A percentile compares a stretch with the other conserved stretches of the same genome.
Evolutionary conservation across 2,329 filamentous ascomycete species (phyloP).

Genomic region (Fusarium vanettenii): DNA sequence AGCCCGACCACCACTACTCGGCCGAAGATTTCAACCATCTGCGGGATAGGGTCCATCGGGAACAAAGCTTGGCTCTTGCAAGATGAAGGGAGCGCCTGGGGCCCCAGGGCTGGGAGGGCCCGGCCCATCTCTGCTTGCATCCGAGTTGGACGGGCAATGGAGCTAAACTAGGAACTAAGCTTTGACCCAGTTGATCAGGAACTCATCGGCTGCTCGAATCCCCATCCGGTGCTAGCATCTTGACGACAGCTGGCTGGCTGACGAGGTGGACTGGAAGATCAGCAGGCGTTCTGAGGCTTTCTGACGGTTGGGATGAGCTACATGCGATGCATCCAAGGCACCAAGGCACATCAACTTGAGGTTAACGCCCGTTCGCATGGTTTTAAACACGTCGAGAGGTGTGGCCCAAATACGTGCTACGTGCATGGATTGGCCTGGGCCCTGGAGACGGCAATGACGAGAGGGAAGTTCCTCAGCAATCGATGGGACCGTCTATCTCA

Average conservation of each 20-base stretch:
- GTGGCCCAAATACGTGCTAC: constrained; percentile 13
- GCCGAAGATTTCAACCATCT: constrained; percentile 24
- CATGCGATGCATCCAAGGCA: constrained; percentile 5
- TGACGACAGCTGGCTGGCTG: constrained; percentile 8
- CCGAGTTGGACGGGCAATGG: constrained; percentile 1
- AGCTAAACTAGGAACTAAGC: constrained; percentile 28
- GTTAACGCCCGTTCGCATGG: constrained; percentile 13
- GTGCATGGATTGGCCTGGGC: neutral
- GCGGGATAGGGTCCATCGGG: constrained; percentile 7
- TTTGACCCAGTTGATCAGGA: constrained; percentile 23
- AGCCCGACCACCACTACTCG: constrained; percentile 21
- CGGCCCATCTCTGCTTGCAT: constrained; percentile 4
- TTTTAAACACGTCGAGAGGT: constrained; percentile 11
- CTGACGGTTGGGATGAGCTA: constrained; percentile 10
- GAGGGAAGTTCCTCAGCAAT: constrained; percentile 5
- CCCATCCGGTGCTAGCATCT: constrained; percentile 6
- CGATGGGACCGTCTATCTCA: neutral
- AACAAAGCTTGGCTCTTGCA: constrained; percentile 18
- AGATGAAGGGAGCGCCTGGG: constrained; percentile 6
- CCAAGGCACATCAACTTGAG: constrained; percentile 9
- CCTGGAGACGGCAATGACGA: neutral
- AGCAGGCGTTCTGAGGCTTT: constrained; percentile 21
- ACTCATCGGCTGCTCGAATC: constrained; percentile 18
- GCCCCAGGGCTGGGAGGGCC: constrained; percentile 8
- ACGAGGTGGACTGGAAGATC: constrained; percentile 10